Conservation (phyloP, 2,329 filamentous ascomycete genomes). For the Dothistroma septosporum region DNA sequence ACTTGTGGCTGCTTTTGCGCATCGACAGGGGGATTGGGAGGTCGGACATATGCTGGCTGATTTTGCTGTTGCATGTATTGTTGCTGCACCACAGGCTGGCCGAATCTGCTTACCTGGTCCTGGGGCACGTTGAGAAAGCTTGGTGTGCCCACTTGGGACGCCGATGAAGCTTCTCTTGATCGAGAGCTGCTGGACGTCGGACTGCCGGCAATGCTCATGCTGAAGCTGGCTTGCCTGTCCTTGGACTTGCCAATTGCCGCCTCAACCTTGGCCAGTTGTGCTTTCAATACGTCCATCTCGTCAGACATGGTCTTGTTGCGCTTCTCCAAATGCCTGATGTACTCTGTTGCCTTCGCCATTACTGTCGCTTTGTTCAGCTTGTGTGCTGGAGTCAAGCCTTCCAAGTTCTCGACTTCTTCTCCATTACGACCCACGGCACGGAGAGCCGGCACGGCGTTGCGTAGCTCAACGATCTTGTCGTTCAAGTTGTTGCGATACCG, state of each 20-base stretch:
- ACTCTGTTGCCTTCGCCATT: slow-evolving; percentile 91
- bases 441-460: slow-evolving; percentile 87
- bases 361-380: slow-evolving; percentile 98
- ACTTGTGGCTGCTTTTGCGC: slow-evolving; percentile 37
- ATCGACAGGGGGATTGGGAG: slow-evolving; percentile 31
- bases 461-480: slow-evolving; percentile 88
- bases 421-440: slow-evolving; percentile 68
- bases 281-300: slow-evolving; percentile 75
- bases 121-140: slow-evolving; percentile 28
- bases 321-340: slow-evolving; percentile 90
- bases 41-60: slow-evolving; percentile 32
- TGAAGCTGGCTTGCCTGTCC: slow-evolving; percentile 25
- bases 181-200: slow-evolving; percentile 20
- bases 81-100: slow-evolving; percentile 26
- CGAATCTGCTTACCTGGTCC: slow-evolving; percentile 21
- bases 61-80: slow-evolving; percentile 34
- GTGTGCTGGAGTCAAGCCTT: slow-evolving; percentile 68
- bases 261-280: slow-evolving; percentile 59
- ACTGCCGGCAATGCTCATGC: slow-evolving; percentile 11
- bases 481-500: slow-evolving; percentile 93
- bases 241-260: slow-evolving; percentile 59
- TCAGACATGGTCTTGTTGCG: slow-evolving; percentile 77
- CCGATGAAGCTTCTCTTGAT: slow-evolving; percentile 27
- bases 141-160: slow-evolving; percentile 24
- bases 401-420: slow-evolving; percentile 76